phyloP scores from a whole-genome alignment of 1,284 basidiomycete genomes.

The Ustilago loliicola region DNA sequence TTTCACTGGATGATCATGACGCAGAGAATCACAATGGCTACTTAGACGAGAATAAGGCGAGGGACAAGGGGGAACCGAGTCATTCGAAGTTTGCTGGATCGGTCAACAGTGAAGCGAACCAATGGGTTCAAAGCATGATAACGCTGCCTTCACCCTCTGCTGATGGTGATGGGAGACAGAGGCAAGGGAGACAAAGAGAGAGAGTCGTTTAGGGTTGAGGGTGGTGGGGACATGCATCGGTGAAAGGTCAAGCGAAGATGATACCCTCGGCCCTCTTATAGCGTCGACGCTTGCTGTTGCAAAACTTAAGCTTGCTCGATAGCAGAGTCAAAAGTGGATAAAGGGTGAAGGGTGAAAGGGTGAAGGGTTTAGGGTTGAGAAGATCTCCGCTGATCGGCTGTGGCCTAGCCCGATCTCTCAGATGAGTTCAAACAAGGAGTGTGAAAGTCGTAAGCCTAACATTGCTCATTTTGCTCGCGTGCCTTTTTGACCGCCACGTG shows the following conservation, averaged over 20 bases:
- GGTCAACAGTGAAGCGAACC: constrained; percentile 27
- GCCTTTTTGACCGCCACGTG: too few relatives aligned
- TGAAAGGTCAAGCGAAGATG: constrained; percentile 6
- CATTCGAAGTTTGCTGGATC: neutral
- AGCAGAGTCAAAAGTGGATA: neutral
- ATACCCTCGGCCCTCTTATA: constrained; percentile 36
- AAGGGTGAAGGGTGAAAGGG: constrained; percentile 10
- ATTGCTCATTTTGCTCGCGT: too few relatives aligned
- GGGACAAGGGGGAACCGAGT: neutral
- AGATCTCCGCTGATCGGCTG: neutral
- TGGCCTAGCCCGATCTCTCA: neutral
- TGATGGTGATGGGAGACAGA: neutral
- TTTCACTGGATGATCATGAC: neutral
- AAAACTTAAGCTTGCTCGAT: neutral
- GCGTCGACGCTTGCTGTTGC: neutral
- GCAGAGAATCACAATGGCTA: neutral
- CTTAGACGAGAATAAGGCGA: neutral
- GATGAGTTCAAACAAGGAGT: too few relatives aligned
- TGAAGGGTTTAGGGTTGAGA: constrained; percentile 8
- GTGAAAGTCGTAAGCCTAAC: too few relatives aligned
- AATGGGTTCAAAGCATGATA: constrained; percentile 12
- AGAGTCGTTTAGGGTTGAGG: constrained; percentile 17
- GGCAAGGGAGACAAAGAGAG: constrained; percentile 5
- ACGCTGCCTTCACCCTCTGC: neutral
- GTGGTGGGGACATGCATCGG: neutral